Base-by-base conservation (phyloP, 768 basidiomycete species). In the Amanita molliuscula region DNA sequence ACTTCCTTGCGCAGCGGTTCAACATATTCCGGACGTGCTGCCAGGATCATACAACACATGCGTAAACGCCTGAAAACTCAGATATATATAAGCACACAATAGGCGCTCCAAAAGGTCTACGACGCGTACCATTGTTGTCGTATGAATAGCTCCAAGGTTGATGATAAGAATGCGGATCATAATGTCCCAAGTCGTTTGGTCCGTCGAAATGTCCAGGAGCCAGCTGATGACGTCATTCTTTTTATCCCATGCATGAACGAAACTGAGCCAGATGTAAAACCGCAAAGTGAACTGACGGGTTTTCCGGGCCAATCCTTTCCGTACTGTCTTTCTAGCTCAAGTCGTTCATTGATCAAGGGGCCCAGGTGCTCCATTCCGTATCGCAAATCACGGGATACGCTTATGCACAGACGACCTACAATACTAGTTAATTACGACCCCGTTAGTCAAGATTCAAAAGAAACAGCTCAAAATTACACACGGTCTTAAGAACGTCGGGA, bases 211-310 rank as follows among this genome's bases (percentile, higher is more conserved):
- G 38, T 73, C 73, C 34, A 77, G 61, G 7, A 76, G 58, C 74
- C 74, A 79, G 15, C 67, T 63, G 0, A 77, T 62, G 21, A 76
- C 52, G 50, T 77, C 75, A 43, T 69, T 67, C 76, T 76, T 31
- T 13, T 31, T 31, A 13, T 4, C 4, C 31, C 4, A 31, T 13
- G 13, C 31, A 31, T 40, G 28, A 33, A 43, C 10, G 33, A n/a
- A 34, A 46, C 7, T 9, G 9, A 18, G 44, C 11, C 10, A 26
- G 48, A 34, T 16, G 18, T 10, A 18, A n/a, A 20, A 20, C 5
- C 2, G 16, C 11, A 34, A n/a, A 31, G 16, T 20, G 10, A 16
- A 34, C 53, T 26, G 26, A 66, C 62, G 29, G 65, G 65, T 55
- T 62, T 67, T 0, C 54, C 62, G 13, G 57, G 54, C 57, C 61